Percentiles rank a stretch among this genome's conserved stretches.
These are phyloP conservation scores for Trypanosoma avium DNA, from an alignment of 208 protist genomes.

Conservation along the genomic window DNA sequence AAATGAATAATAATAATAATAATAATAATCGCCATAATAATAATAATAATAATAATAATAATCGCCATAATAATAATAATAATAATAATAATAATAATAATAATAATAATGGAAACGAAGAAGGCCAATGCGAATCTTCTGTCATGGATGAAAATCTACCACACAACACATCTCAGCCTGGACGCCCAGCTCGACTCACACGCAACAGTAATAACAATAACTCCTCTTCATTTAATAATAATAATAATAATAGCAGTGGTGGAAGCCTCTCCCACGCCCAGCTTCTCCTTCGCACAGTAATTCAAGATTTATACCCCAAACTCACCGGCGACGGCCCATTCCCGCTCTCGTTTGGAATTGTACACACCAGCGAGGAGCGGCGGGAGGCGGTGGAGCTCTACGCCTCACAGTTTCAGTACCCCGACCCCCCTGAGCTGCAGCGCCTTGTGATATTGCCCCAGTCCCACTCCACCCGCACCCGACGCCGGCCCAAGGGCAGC, in stretches of 20 bases:
- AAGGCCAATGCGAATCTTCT: neutral
- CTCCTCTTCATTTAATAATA: too few relatives aligned
- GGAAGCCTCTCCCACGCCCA: constrained; percentile 53
- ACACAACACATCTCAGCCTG: too few relatives aligned
- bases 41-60: neutral
- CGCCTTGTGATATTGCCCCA: constrained; percentile 67
- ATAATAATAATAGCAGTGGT: too few relatives aligned
- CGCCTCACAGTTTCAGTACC: constrained; percentile 76
- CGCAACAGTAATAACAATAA: too few relatives aligned
- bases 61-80: neutral
- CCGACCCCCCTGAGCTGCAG: constrained; percentile 73
- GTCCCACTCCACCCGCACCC: constrained; percentile 71
- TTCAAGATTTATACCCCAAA: constrained; percentile 79
- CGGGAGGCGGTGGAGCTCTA: constrained; percentile 79
- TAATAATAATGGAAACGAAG: neutral
- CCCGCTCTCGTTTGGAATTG: constrained; percentile 63
- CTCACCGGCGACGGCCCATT: constrained; percentile 68
- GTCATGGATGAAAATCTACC: too few relatives aligned
- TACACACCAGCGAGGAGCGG: constrained; percentile 53
- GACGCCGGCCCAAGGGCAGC: constrained; percentile 58
- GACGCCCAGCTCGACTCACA: too few relatives aligned
- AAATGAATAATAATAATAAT: neutral
- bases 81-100: neutral
- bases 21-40: neutral
- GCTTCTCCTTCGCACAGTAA: constrained; percentile 72